These are phyloP conservation scores for Xylaria bambusicola DNA, from an alignment of 495 filamentous ascomycete genomes.

Conservation along the genomic window DNA sequence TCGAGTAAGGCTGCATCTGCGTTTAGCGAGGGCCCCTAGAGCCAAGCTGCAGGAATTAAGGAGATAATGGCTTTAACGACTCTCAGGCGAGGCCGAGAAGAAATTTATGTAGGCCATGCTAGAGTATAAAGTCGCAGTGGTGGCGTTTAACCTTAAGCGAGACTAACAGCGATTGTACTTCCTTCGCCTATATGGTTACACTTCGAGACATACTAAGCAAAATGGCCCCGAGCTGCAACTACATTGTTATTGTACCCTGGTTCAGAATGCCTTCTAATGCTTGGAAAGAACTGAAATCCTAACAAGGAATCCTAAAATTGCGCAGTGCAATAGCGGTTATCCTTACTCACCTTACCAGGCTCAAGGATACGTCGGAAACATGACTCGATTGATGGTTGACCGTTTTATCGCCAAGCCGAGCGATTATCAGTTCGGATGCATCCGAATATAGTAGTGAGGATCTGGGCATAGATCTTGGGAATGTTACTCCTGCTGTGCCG, in stretches of 20 bases:
- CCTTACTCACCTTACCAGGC: neutral
- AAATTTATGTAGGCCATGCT: neutral
- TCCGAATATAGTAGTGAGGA: neutral
- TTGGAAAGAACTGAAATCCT: no score
- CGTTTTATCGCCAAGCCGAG: neutral
- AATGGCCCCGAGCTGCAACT: neutral
- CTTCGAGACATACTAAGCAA: neutral
- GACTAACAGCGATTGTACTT: neutral
- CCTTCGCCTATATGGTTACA: slow-evolving; percentile 1
- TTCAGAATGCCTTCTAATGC: no score
- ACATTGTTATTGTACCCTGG: no score
- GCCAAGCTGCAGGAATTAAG: neutral
- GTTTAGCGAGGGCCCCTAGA: neutral
- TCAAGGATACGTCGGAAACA: neutral
- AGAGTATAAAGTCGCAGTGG: neutral
- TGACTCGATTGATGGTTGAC: neutral
- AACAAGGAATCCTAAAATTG: neutral
- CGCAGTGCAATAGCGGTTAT: neutral
- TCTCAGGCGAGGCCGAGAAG: neutral
- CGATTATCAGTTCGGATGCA: neutral
- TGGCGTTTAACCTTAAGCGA: neutral
- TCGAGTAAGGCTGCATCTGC: neutral
- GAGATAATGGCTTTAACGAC: neutral
- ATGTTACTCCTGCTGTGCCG: slow-evolving; percentile 1
- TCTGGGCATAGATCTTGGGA: slow-evolving; percentile 4